These are phyloP conservation scores for Pseudophaeomoniella oleicola DNA, from an alignment of 2,329 filamentous ascomycete species.

Conservation along the genomic window DNA sequence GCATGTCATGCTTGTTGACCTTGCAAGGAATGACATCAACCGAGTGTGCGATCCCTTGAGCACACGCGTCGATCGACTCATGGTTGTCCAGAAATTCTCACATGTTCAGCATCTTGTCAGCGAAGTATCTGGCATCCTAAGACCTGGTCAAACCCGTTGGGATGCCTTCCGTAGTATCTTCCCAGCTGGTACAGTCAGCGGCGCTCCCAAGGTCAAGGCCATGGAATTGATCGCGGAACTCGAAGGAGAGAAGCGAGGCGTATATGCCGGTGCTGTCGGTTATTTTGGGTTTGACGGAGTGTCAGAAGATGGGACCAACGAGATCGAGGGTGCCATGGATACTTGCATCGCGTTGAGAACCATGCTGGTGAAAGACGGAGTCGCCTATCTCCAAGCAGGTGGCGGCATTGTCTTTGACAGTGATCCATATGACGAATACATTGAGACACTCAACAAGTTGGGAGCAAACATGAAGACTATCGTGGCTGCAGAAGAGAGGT, in stretches of 20 bases:
- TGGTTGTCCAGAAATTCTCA: conserved; percentile 88
- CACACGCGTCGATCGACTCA: conserved; percentile 81
- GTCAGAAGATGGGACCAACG: conserved; percentile 42
- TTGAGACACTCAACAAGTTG: conserved; percentile 95
- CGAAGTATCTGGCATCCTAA: conserved; percentile 82
- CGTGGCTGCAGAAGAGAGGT: conserved; percentile 62
- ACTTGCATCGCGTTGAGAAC: conserved; percentile 72
- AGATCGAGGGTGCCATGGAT: conserved; percentile 77
- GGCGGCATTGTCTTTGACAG: conserved; percentile 93
- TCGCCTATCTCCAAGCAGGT: conserved; percentile 75
- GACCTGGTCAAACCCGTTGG: conserved; percentile 73
- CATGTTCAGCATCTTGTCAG: conserved; percentile 96
- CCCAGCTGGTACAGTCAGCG: conserved; percentile 88
- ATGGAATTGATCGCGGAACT: conserved; percentile 97
- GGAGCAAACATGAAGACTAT: conserved; percentile 83
- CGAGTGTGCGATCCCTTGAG: conserved; percentile 82
- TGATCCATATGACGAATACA: conserved; percentile 78
- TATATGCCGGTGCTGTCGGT: conserved; percentile 91
- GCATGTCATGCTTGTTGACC: conserved; percentile 95
- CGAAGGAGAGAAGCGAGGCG: conserved; percentile 82
- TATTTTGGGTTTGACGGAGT: conserved; percentile 84
- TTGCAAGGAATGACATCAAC: conserved; percentile 93
- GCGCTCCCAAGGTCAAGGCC: conserved; percentile 86
- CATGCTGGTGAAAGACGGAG: conserved; percentile 83
- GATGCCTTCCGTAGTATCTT: conserved; percentile 95